Evolutionary conservation across 768 basidiomycete species (phyloP).

Genomic region (Paxillus involutus): DNA sequence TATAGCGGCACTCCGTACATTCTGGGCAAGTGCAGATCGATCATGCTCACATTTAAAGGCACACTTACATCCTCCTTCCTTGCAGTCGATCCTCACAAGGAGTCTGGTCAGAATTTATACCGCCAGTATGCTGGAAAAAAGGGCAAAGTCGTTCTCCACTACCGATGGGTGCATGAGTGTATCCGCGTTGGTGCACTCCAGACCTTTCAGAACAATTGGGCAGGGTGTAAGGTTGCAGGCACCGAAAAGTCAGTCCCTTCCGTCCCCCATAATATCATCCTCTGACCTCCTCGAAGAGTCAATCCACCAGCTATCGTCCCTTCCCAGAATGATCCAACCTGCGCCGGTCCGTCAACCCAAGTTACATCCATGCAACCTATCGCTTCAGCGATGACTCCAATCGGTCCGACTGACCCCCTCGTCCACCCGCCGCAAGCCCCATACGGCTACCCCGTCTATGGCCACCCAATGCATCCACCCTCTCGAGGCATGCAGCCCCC

Average conservation of each 20-base stretch:
- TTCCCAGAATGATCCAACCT: conserved; percentile 20
- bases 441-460: conserved; percentile 36
- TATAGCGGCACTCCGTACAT: conserved; percentile 83
- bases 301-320: conserved; percentile 20
- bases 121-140: conserved; percentile 80
- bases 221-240: conserved; percentile 78
- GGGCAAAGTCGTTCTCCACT: conserved; percentile 72
- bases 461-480: conserved; percentile 39
- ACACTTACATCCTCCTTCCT: conserved; percentile 1
- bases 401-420: conserved; percentile 26
- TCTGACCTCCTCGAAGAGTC: conserved; percentile 20
- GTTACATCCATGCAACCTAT: conserved; percentile 26
- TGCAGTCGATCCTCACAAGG: conserved; percentile 74
- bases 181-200: conserved; percentile 67
- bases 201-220: conserved; percentile 76
- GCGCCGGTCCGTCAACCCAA: conserved; percentile 20
- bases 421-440: conserved; percentile 29
- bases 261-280: background rate
- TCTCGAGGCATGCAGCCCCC: conserved; percentile 44
- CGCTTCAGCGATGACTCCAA: conserved; percentile 27
- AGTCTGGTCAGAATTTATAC: conserved; percentile 79
- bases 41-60: background rate
- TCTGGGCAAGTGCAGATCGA: conserved; percentile 52
- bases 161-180: conserved; percentile 78
- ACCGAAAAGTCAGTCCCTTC: conserved; percentile 57